Evolutionary conservation across 176 grass and related monocot genomes (phyloP), one percentile per base, ranked within the genome.

Genomic region (Musa schizocarpa): DNA sequence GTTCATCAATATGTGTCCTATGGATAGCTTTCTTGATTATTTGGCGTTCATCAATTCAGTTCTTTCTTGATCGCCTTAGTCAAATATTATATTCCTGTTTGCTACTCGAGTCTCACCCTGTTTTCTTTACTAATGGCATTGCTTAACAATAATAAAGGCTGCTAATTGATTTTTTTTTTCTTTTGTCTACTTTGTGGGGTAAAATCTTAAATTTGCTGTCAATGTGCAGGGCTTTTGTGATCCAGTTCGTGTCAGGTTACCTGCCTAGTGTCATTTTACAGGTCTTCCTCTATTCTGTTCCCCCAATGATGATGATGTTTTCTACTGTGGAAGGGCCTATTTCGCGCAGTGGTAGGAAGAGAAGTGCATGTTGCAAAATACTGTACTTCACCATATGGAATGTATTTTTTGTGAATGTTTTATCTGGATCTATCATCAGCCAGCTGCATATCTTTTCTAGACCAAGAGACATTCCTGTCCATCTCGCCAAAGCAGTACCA

Each of bases 321-420:
- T 98, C 95, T 19, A 69, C 90, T 1, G 76, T 98, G 24, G 90
- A 93, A 87, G 95, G 95, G 43, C 81, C 90, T 1, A 85, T 91
- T 76, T 98, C 95, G 68, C 90, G 84, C 57, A 98, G 95, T 54
- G 80, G 80, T 43, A 89, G 88, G 78, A 98, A 98, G 69, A 93
- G 34, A 27, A 98, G 95, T 61, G 90, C 90, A 22, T 98, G 90
- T 73, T 86, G 77, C 69, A 98, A 98, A 85, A 78, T 98, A 9
- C 68, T 93, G 50, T 86, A 87, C 49, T 98, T 98, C 61, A 93
- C 77, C 64, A 75, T 98, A 50, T 93, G 90, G 95, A 98, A 93
- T 56, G 82, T 98, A 69, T 98, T 98, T 82, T 98, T 98, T 71
- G 88, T 91, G 13, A 98, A 93, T 82, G 90, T 98, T 27, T 76